A percentile compares a stretch with the other conserved stretches of the same genome.
These are phyloP conservation scores for Colletotrichum echinochloae DNA, from an alignment of 2,329 filamentous ascomycete species.

Conservation along the genomic window DNA sequence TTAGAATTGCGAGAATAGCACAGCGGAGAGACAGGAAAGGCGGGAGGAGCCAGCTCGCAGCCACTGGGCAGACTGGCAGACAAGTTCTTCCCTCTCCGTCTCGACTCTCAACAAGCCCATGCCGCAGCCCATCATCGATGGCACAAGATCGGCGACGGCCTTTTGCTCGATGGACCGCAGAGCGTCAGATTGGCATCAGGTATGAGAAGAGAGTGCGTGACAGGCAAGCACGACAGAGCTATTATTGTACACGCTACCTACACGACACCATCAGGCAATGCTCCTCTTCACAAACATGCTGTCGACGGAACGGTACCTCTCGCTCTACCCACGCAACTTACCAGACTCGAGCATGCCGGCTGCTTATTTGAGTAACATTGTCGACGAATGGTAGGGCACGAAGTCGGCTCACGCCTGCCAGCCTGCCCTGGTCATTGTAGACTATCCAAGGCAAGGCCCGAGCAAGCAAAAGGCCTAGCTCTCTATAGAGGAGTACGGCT, in stretches of 20 bases:
- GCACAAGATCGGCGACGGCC: background rate
- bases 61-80: background rate
- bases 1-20: background rate
- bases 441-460: background rate
- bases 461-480: no score
- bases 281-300: background rate
- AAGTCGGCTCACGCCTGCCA: background rate
- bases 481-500: no score
- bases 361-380: background rate
- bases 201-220: background rate
- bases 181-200: slow-evolving; percentile 18
- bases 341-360: background rate
- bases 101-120: slow-evolving; percentile 17
- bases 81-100: background rate
- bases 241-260: no score
- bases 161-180: slow-evolving; percentile 4
- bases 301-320: background rate
- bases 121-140: background rate
- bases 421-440: no score
- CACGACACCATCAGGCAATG: background rate
- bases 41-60: background rate
- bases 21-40: background rate
- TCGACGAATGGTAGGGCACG: background rate
- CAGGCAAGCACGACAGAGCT: background rate
- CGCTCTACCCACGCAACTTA: background rate